Evolutionary conservation across 345 rosid genomes (phyloP).

Genomic region (Salix caprea): DNA sequence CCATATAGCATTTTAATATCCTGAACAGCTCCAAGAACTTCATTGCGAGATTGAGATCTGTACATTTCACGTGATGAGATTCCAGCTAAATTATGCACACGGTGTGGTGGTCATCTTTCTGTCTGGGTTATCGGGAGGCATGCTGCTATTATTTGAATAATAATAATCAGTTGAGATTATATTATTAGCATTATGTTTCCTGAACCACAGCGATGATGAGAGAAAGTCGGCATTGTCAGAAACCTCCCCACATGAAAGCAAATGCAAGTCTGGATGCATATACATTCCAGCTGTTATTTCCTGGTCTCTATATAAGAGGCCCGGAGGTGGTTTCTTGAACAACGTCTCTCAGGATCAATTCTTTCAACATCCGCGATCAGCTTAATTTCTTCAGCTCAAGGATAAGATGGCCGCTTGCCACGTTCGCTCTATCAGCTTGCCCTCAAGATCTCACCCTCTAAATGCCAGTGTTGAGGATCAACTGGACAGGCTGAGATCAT

Average conservation of each 20-base stretch:
- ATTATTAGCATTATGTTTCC: not conserved
- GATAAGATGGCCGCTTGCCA: constrained; percentile 18
- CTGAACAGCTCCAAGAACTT: not conserved
- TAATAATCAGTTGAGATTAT: not conserved
- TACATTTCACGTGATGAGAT: not conserved
- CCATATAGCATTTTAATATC: not conserved
- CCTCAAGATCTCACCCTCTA: constrained; percentile 30
- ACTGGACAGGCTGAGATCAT: constrained; percentile 18
- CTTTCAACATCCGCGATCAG: not conserved
- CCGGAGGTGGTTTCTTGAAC: not conserved
- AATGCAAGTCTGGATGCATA: not conserved
- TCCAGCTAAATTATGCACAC: not conserved
- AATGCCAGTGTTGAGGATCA: constrained; percentile 11
- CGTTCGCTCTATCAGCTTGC: constrained; percentile 28
- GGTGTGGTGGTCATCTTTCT: not conserved
- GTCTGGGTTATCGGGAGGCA: not conserved
- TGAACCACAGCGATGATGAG: not conserved
- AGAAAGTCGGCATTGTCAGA: not conserved
- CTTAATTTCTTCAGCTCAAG: not conserved
- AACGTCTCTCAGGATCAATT: not conserved
- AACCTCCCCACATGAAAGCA: not conserved
- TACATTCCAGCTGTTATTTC: not conserved
- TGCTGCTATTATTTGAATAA: not conserved
- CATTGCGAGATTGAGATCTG: not conserved
- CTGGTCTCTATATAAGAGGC: not conserved